Evolutionary conservation across 2,329 filamentous ascomycete genomes (phyloP).

Genomic region (Cercospora sesami): DNA sequence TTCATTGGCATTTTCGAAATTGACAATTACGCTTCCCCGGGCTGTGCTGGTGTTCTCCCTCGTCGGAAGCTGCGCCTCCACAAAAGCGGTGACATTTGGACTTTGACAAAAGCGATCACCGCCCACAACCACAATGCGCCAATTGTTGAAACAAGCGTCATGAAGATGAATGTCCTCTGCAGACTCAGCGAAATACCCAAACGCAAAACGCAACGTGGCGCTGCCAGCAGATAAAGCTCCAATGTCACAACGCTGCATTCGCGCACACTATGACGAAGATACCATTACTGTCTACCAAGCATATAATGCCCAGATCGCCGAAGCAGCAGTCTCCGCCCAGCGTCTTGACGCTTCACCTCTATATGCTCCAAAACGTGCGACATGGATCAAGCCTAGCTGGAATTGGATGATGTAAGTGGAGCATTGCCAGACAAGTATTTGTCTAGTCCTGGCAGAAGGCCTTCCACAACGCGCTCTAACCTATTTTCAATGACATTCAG

Average conservation of each 20-base stretch:
- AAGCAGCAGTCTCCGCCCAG: neutral
- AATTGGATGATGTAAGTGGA: slow-evolving; percentile 15
- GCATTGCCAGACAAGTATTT: neutral
- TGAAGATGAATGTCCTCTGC: neutral
- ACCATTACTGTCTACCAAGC: slow-evolving; percentile 15
- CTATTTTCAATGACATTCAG: neutral
- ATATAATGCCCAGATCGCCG: slow-evolving; percentile 12
- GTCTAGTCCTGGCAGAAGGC: neutral
- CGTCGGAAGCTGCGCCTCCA: slow-evolving; percentile 3
- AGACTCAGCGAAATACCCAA: neutral
- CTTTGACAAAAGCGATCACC: slow-evolving; percentile 4
- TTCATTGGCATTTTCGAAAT: neutral
- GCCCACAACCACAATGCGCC: neutral
- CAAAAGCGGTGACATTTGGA: neutral
- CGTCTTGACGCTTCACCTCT: slow-evolving; percentile 7
- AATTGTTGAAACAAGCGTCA: neutral
- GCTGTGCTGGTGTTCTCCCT: neutral
- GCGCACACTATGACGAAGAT: slow-evolving; percentile 10
- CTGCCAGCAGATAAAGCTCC: neutral
- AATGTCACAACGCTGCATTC: neutral
- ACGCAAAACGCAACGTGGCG: neutral
- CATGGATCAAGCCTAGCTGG: slow-evolving; percentile 16
- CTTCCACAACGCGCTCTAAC: neutral
- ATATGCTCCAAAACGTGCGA: slow-evolving; percentile 11
- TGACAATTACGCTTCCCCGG: neutral